These are phyloP conservation scores for Rhinocladiella mackenziei DNA, from an alignment of 2,329 filamentous ascomycete genomes.

Conservation along the genomic window DNA sequence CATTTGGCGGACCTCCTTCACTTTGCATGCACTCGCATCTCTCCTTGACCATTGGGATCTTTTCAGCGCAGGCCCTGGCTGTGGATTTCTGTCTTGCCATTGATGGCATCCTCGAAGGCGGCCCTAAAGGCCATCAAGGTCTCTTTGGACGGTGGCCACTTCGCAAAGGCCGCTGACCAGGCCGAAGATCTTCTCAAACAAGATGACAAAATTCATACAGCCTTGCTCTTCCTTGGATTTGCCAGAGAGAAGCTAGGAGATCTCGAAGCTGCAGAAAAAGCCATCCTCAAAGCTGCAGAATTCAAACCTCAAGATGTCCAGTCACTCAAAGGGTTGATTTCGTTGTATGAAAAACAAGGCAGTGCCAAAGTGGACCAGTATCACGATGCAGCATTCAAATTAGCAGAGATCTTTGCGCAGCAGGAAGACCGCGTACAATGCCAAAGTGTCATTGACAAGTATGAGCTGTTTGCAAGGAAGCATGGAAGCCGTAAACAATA, in stretches of 20 bases:
- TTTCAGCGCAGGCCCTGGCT: too few species aligned
- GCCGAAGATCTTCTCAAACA: slow-evolving; percentile 65
- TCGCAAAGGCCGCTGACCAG: slow-evolving; percentile 67
- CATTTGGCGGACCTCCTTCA: too few species aligned
- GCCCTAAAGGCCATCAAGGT: slow-evolving; percentile 77
- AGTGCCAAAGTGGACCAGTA: slow-evolving; percentile 67
- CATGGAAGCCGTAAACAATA: slow-evolving; percentile 71
- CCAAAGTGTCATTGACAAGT: slow-evolving; percentile 70
- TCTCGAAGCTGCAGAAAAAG: slow-evolving; percentile 67
- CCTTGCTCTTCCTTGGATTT: slow-evolving; percentile 81
- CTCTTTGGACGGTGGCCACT: slow-evolving; percentile 73
- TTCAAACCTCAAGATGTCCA: slow-evolving; percentile 73
- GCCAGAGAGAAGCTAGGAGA: slow-evolving; percentile 72
- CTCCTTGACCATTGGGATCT: too few species aligned
- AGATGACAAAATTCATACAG: slow-evolving; percentile 78
- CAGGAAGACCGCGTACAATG: slow-evolving; percentile 58
- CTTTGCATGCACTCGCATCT: too few species aligned
- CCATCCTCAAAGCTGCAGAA: slow-evolving; percentile 68
- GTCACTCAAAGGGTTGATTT: slow-evolving; percentile 85
- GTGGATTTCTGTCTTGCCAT: too few species aligned
- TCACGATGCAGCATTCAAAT: slow-evolving; percentile 64
- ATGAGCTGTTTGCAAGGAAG: slow-evolving; percentile 67
- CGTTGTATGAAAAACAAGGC: slow-evolving; percentile 76
- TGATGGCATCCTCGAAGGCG: slow-evolving; percentile 58
- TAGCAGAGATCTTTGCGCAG: slow-evolving; percentile 71